Evolutionary conservation across 305 asterid species (phyloP).

Genomic region (Rubia peregrina): DNA sequence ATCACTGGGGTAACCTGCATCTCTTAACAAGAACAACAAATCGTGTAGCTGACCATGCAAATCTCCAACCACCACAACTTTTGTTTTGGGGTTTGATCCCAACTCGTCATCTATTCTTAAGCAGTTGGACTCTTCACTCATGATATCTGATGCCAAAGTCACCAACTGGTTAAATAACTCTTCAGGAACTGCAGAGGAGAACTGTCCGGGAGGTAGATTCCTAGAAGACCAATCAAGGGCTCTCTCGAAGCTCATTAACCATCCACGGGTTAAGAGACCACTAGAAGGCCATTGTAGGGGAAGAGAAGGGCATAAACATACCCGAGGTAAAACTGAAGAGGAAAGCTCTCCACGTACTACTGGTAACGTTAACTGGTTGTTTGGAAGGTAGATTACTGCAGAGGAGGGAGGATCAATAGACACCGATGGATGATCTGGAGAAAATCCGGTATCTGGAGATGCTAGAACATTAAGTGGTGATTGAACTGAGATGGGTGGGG

Average conservation of each 20-base stretch:
- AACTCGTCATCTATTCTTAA: conserved; percentile 45
- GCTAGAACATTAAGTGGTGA: conserved; percentile 12
- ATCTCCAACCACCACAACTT: conserved; percentile 90
- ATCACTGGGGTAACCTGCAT: conserved; percentile 65
- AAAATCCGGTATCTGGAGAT: conserved; percentile 6
- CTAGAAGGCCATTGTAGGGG: conserved; percentile 73
- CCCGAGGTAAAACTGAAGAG: conserved; percentile 12
- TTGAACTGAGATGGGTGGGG: not conserved
- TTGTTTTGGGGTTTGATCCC: conserved; percentile 26
- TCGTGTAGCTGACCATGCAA: conserved; percentile 94
- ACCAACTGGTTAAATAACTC: conserved; percentile 57
- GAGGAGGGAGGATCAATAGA: conserved; percentile 10
- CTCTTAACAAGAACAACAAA: conserved; percentile 59
- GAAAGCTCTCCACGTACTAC: conserved; percentile 10
- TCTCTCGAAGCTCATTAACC: conserved; percentile 64
- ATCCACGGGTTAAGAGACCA: conserved; percentile 43
- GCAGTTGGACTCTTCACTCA: conserved; percentile 87
- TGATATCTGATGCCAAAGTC: conserved; percentile 60
- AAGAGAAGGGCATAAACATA: conserved; percentile 10
- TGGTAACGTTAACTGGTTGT: conserved; percentile 2
- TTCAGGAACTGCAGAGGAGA: conserved; percentile 72
- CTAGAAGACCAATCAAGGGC: conserved; percentile 76
- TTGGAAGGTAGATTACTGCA: conserved; percentile 8
- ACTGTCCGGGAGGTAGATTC: conserved; percentile 44
- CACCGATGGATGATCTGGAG: conserved; percentile 12